Evolutionary conservation across 2,329 filamentous ascomycete species (phyloP).

Genomic region (Aureobasidium sp.): DNA sequence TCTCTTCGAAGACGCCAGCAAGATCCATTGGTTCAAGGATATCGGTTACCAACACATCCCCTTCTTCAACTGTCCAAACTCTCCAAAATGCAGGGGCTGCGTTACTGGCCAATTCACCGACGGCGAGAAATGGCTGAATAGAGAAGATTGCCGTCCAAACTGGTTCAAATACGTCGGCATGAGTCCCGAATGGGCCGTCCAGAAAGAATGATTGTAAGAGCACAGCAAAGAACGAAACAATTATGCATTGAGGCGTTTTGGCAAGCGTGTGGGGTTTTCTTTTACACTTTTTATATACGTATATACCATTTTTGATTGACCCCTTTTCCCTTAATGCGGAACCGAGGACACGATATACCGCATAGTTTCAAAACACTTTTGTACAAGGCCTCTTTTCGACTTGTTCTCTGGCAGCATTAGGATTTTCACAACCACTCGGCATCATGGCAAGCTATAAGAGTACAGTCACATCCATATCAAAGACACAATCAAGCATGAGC

Average conservation of each 20-base stretch:
- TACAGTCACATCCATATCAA: too few relatives aligned
- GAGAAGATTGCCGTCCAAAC: constrained; percentile 88
- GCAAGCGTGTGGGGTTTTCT: not conserved
- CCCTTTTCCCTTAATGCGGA: not conserved
- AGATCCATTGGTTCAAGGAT: constrained; percentile 98
- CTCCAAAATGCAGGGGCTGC: constrained; percentile 83
- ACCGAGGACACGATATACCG: not conserved
- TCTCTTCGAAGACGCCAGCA: constrained; percentile 80
- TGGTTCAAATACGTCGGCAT: constrained; percentile 96
- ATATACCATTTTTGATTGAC: constrained; percentile 5
- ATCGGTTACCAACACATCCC: constrained; percentile 98
- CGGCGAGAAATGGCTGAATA: constrained; percentile 73
- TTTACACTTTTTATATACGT: not conserved
- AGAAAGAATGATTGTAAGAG: not conserved
- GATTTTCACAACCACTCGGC: too few relatives aligned
- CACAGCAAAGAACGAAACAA: not conserved
- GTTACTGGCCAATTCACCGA: constrained; percentile 81
- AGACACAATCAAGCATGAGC: too few relatives aligned
- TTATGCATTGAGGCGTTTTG: not conserved
- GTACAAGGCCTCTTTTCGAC: too few relatives aligned
- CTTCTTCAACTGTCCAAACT: constrained; percentile 98
- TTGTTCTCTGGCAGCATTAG: too few relatives aligned
- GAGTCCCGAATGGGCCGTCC: constrained; percentile 40
- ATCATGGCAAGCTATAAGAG: too few relatives aligned
- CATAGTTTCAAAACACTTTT: not conserved